Evolutionary conservation across 306 rosid genomes (phyloP).

Genomic region (Quercus engelmannii): DNA sequence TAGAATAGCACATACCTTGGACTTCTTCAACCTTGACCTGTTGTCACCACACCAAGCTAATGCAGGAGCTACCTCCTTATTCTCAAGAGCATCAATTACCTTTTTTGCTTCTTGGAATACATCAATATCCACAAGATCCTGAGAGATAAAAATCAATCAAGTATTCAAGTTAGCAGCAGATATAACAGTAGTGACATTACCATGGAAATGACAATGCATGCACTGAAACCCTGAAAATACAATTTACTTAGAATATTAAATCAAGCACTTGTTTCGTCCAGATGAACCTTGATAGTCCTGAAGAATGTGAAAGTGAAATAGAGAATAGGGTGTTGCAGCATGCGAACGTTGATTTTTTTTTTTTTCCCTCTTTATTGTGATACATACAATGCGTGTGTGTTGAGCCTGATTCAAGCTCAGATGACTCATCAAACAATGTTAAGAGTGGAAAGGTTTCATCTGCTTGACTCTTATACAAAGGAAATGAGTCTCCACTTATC

Average conservation of each 20-base stretch:
- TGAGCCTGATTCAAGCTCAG: background rate
- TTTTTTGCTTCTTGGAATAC: conserved; percentile 87
- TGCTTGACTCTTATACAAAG: background rate
- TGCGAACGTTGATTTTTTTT: background rate
- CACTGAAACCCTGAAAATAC: background rate
- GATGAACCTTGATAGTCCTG: background rate
- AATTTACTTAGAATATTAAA: background rate
- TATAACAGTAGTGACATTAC: background rate
- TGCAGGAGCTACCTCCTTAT: conserved; percentile 82
- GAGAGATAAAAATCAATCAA: conserved; percentile 3
- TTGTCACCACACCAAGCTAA: conserved; percentile 95
- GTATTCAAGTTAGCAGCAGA: background rate
- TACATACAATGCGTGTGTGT: background rate
- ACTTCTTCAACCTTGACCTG: conserved; percentile 89
- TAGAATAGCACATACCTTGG: conserved; percentile 53
- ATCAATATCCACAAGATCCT: conserved; percentile 94
- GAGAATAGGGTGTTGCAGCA: background rate
- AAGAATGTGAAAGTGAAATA: background rate
- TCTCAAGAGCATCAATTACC: conserved; percentile 83
- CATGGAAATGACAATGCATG: background rate
- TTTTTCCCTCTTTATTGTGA: background rate
- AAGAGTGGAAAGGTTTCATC: background rate
- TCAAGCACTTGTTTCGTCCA: background rate
- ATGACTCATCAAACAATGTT: background rate
- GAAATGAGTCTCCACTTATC: background rate